Percentiles rank a stretch among this genome's conserved stretches.
Conservation (phyloP, 2,329 filamentous ascomycete genomes). For the Podosphaera aphanis region DNA sequence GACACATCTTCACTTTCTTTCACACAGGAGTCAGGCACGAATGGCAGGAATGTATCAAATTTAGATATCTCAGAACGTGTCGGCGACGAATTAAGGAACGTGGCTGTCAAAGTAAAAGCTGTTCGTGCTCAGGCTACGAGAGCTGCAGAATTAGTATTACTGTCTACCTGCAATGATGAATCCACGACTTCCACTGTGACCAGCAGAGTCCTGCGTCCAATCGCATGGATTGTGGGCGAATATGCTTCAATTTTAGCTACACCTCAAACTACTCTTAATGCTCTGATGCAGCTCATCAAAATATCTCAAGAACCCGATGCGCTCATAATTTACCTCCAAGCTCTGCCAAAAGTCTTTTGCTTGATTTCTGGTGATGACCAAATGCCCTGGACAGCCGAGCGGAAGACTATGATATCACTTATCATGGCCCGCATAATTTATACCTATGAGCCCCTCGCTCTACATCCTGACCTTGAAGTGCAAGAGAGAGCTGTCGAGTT, state of each 20-base stretch:
- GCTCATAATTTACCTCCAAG: conserved; percentile 61
- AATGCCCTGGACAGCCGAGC: conserved; percentile 44
- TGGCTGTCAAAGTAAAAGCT: conserved; percentile 75
- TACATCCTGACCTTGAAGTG: conserved; percentile 75
- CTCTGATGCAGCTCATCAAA: conserved; percentile 41
- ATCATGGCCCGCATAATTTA: conserved; percentile 63
- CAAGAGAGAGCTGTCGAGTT: conserved; percentile 90
- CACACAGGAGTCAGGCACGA: conserved; percentile 3
- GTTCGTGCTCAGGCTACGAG: conserved; percentile 59
- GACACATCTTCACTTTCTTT: conserved; percentile 30
- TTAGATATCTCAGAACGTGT: conserved; percentile 41
- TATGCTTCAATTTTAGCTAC: conserved; percentile 50
- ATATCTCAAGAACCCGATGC: conserved; percentile 34
- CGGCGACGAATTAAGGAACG: conserved; percentile 66
- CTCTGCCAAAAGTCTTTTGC: conserved; percentile 66
- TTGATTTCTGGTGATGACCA: conserved; percentile 41
- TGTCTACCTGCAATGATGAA: conserved; percentile 31
- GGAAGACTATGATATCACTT: conserved; percentile 52
- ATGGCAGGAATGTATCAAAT: conserved; percentile 2
- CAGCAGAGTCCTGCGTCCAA: conserved; percentile 46
- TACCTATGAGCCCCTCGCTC: conserved; percentile 53
- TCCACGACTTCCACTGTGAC: conserved; percentile 30
- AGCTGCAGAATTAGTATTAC: conserved; percentile 54
- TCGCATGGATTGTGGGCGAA: conserved; percentile 75
- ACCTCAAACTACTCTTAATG: conserved; percentile 48